phyloP scores from a whole-genome alignment of 345 rosid genomes.

The Dipteronia dyeriana region DNA sequence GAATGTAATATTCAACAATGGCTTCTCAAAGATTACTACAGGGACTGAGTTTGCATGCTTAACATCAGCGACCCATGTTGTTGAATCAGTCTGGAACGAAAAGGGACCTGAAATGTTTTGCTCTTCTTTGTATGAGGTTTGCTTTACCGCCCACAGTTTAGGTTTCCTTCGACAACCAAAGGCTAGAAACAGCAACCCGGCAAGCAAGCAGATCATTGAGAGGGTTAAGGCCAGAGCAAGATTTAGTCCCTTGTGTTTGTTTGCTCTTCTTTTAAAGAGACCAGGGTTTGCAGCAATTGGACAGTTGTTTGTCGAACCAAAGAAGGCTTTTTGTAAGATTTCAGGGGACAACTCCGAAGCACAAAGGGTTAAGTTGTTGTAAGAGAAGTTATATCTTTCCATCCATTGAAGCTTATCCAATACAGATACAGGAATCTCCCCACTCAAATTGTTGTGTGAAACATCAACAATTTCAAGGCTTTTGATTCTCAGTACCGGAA shows the following conservation, averaged over 20 bases:
- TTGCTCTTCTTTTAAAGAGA: conserved; percentile 48
- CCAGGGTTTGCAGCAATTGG: conserved; percentile 85
- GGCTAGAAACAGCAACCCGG: conserved; percentile 62
- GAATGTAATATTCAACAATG: conserved; percentile 78
- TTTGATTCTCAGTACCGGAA: conserved; percentile 48
- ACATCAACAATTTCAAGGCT: conserved; percentile 67
- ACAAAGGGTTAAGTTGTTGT: conserved; percentile 85
- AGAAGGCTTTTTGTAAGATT: conserved; percentile 51
- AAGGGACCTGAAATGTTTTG: conserved; percentile 80
- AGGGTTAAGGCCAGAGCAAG: conserved; percentile 73
- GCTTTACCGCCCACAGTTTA: conserved; percentile 58
- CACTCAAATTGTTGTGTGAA: conserved; percentile 78
- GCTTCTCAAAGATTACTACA: conserved; percentile 88
- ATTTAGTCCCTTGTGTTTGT: conserved; percentile 48
- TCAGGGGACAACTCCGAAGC: conserved; percentile 45
- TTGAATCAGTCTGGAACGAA: conserved; percentile 88
- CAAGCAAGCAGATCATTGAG: conserved; percentile 64
- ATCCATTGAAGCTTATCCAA: conserved; percentile 57
- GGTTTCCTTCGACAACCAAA: conserved; percentile 65
- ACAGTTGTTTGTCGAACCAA: conserved; percentile 67
- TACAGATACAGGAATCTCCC: conserved; percentile 64
- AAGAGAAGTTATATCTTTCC: conserved; percentile 83
- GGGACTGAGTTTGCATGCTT: conserved; percentile 78
- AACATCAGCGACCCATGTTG: conserved; percentile 93
- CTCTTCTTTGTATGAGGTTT: conserved; percentile 67